Evolutionary conservation across 108 stramenopile genomes (phyloP).

Genomic region (Nitzschia sp.): DNA sequence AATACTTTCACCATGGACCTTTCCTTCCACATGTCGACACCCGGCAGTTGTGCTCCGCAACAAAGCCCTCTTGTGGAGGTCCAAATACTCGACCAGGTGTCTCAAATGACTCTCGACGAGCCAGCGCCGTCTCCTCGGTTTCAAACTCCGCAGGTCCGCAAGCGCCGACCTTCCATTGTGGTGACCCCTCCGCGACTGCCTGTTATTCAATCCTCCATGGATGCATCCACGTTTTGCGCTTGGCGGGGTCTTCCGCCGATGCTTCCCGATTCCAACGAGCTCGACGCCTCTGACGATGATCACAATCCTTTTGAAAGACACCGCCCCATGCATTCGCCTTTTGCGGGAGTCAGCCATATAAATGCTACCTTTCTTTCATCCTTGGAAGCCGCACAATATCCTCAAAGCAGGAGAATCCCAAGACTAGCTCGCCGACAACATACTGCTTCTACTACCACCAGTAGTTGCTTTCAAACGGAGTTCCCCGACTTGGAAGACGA

Average conservation of each 20-base stretch:
- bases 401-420: neutral
- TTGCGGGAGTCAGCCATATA: slow-evolving; percentile 2
- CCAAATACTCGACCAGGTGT: slow-evolving; percentile 7
- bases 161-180: neutral
- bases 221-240: neutral
- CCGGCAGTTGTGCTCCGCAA: no score
- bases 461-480: neutral
- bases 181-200: slow-evolving; percentile 1
- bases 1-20: no score
- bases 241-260: slow-evolving; percentile 6
- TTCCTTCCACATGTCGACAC: no score
- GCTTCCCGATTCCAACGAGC: slow-evolving; percentile 9
- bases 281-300: neutral
- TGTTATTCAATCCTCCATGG: neutral
- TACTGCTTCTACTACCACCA: no score
- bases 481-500: slow-evolving; percentile 13
- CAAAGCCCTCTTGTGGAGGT: no score
- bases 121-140: neutral
- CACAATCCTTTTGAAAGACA: slow-evolving; percentile 10
- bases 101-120: slow-evolving; percentile 5
- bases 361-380: slow-evolving; percentile 7
- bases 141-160: neutral
- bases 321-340: slow-evolving; percentile 19
- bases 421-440: neutral
- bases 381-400: neutral